Conservation (phyloP, 129 eudicot genomes). For the Tagetes patula region DNA sequence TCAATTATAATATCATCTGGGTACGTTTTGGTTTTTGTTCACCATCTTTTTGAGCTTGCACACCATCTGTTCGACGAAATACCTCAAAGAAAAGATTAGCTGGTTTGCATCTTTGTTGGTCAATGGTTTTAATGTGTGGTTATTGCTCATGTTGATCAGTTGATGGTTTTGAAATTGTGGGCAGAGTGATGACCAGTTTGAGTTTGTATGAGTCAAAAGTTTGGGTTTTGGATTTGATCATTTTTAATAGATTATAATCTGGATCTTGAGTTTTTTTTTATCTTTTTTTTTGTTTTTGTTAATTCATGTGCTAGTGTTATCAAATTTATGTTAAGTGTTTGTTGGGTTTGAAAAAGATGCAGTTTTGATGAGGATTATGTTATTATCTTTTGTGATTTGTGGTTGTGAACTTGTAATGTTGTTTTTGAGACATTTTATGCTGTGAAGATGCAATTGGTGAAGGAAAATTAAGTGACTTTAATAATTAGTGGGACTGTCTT, state of each 20-base stretch:
- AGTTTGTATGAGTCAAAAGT: not conserved
- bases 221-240: not conserved
- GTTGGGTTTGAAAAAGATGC: slow-evolving; percentile 9
- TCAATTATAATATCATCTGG: slow-evolving; percentile 4
- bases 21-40: not conserved
- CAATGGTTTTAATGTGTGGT: not conserved
- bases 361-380: not conserved
- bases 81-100: slow-evolving; percentile 12
- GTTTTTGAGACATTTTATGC: not conserved
- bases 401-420: not conserved
- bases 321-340: not conserved
- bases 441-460: not conserved
- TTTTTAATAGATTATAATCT: slow-evolving; percentile 1
- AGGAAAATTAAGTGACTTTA: not conserved
- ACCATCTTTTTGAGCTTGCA: slow-evolving; percentile 20
- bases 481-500: slow-evolving; percentile 15
- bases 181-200: slow-evolving; percentile 9
- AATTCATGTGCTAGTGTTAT: not conserved
- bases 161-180: not conserved
- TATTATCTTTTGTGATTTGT: not conserved
- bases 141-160: not conserved
- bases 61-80: slow-evolving; percentile 24
- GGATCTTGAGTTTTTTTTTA: slow-evolving; percentile 7
- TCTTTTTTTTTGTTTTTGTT: not conserved
- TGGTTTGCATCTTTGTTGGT: slow-evolving; percentile 1